phyloP scores from a whole-genome alignment of 805 yeast species.

The Metschnikowia bowlesiae region DNA sequence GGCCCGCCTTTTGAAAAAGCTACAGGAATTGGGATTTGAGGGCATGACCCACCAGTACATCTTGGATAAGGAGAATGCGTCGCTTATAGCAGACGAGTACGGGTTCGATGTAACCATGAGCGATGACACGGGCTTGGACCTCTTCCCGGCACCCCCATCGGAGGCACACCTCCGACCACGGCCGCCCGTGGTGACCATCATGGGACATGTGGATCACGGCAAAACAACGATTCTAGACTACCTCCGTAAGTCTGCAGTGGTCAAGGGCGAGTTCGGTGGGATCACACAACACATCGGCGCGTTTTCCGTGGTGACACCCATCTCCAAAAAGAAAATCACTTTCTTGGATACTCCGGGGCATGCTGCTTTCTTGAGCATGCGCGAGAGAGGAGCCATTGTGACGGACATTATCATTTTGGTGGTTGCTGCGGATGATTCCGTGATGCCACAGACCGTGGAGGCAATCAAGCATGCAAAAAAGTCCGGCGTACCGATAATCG shows the following conservation, averaged over 20 bases:
- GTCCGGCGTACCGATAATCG: slow-evolving; percentile 77
- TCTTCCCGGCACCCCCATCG: slow-evolving; percentile 50
- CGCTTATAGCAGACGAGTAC: slow-evolving; percentile 82
- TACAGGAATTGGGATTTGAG: slow-evolving; percentile 71
- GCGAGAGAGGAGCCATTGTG: slow-evolving; percentile 92
- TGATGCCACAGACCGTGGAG: slow-evolving; percentile 95
- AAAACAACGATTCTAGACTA: slow-evolving; percentile 91
- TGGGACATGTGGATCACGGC: slow-evolving; percentile 99
- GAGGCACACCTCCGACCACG: slow-evolving; percentile 51
- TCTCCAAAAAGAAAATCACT: slow-evolving; percentile 71
- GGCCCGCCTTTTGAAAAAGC: slow-evolving; percentile 51
- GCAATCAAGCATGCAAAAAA: slow-evolving; percentile 89
- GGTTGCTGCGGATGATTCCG: slow-evolving; percentile 96
- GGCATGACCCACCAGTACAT: slow-evolving; percentile 69
- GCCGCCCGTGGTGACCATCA: slow-evolving; percentile 93
- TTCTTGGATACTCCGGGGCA: slow-evolving; percentile 98
- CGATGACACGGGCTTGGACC: slow-evolving; percentile 57
- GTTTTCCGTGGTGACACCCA: slow-evolving; percentile 77
- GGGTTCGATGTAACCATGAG: slow-evolving; percentile 62
- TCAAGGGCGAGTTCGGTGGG: slow-evolving; percentile 85
- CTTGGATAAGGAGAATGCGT: slow-evolving; percentile 80
- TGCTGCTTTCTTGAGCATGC: slow-evolving; percentile 93
- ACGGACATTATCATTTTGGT: slow-evolving; percentile 91
- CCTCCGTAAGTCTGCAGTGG: slow-evolving; percentile 80
- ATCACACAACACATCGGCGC: slow-evolving; percentile 99